Conservation (phyloP, 164 flowering plant genomes). For the Vitis rupestris region DNA sequence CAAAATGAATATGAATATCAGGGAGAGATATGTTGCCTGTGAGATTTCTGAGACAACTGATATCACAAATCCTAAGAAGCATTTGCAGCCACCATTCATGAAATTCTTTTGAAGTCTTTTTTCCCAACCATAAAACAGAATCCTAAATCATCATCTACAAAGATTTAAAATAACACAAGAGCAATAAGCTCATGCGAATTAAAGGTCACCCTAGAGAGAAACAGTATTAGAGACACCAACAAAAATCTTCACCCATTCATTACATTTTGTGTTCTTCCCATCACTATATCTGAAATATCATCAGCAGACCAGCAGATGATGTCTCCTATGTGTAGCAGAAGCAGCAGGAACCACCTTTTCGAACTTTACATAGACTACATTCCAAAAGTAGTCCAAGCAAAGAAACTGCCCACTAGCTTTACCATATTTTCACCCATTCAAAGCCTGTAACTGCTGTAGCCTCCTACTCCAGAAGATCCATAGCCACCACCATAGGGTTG, state of each 20-base stretch:
- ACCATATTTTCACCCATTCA: constrained; percentile 18
- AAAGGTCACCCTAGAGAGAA: not conserved
- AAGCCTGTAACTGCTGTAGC: constrained; percentile 55
- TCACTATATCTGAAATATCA: not conserved
- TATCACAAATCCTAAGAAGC: too few species aligned
- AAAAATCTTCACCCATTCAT: not conserved
- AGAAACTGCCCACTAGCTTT: not conserved
- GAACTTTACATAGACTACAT: not conserved
- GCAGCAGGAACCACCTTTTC: not conserved
- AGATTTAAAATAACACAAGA: not conserved
- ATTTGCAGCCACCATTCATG: too few species aligned
- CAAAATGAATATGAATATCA: too few species aligned
- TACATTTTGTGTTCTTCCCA: not conserved
- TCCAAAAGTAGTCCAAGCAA: not conserved
- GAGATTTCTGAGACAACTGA: too few species aligned
- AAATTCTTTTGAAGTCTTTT: too few species aligned
- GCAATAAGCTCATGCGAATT: not conserved
- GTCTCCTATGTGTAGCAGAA: not conserved
- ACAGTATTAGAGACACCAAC: not conserved
- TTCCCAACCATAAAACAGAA: too few species aligned
- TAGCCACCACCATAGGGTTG: constrained; percentile 55
- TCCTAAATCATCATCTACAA: too few species aligned
- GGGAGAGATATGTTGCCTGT: too few species aligned
- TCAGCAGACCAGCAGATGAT: not conserved
- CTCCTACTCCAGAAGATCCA: constrained; percentile 63